These are phyloP conservation scores for Candida tetrigidarum DNA, from an alignment of 1,139 yeast species.

Conservation along the genomic window DNA sequence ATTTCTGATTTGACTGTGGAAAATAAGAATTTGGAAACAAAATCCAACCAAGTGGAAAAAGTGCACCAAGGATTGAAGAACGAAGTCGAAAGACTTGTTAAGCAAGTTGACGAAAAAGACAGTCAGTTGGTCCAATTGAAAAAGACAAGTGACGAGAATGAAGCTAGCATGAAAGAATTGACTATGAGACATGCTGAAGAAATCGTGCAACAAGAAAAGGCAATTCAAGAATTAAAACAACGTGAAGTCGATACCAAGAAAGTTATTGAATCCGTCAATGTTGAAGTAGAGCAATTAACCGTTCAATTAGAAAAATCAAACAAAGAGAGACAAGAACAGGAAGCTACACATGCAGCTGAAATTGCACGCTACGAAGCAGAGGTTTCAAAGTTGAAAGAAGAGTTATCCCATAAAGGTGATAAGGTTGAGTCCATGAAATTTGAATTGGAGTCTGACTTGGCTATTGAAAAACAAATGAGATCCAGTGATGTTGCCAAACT, in stretches of 20 bases:
- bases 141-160: background rate
- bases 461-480: conserved; percentile 9
- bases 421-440: conserved; percentile 7
- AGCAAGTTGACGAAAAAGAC: conserved; percentile 6
- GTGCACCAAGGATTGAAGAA: conserved; percentile 3
- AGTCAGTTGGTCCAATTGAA: background rate
- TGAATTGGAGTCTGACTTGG: conserved; percentile 13
- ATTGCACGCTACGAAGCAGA: background rate
- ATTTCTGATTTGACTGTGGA: background rate
- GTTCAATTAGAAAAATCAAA: conserved; percentile 4
- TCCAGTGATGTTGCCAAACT: conserved; percentile 2
- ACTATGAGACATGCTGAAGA: background rate
- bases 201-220: background rate
- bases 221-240: background rate
- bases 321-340: background rate
- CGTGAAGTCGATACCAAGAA: background rate
- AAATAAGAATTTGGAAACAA: background rate
- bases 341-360: background rate
- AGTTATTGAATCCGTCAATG: background rate
- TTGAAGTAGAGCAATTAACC: conserved; percentile 7
- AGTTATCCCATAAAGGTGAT: background rate
- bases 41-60: background rate
- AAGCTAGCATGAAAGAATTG: background rate
- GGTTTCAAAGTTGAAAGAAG: conserved; percentile 2
- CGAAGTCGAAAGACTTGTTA: conserved; percentile 1